A percentile compares a stretch with the other conserved stretches of the same genome.
Evolutionary conservation across 108 stramenopile species (phyloP).

Genomic region (Craspedostauros australis): DNA sequence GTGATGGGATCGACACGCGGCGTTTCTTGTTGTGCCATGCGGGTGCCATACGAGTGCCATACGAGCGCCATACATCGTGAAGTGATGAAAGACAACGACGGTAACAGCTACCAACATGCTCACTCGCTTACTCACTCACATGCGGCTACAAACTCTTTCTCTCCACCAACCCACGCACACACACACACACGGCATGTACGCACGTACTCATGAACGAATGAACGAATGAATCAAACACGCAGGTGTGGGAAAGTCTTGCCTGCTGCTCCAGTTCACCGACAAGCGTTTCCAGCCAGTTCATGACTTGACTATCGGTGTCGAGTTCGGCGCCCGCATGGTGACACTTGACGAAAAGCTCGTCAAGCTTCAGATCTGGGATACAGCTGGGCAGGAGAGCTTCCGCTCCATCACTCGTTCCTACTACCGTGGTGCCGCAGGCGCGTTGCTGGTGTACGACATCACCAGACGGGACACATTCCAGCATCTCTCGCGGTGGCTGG

Average conservation of each 20-base stretch:
- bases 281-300: conserved; percentile 99
- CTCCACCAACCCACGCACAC: neutral
- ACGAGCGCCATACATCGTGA: too few species aligned
- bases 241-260: conserved; percentile 99
- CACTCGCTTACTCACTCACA: neutral
- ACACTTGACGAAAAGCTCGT: conserved; percentile 89
- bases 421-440: conserved; percentile 98
- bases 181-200: neutral
- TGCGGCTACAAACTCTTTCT: neutral
- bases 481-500: conserved; percentile 95
- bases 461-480: conserved; percentile 98
- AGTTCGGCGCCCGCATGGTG: conserved; percentile 99
- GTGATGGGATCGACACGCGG: too few species aligned
- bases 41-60: too few species aligned
- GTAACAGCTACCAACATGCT: neutral
- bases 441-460: conserved; percentile 98
- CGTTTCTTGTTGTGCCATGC: too few species aligned
- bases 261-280: conserved; percentile 99
- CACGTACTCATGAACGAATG: neutral
- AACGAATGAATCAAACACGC: conserved; percentile 1
- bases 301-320: conserved; percentile 98
- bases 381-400: conserved; percentile 96
- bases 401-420: conserved; percentile 99
- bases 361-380: conserved; percentile 86
- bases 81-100: too few species aligned